Evolutionary conservation across 1,139 yeast genomes (phyloP), one percentile per base, ranked within the genome.

Genomic region (Geotrichum citri-aurantii): DNA sequence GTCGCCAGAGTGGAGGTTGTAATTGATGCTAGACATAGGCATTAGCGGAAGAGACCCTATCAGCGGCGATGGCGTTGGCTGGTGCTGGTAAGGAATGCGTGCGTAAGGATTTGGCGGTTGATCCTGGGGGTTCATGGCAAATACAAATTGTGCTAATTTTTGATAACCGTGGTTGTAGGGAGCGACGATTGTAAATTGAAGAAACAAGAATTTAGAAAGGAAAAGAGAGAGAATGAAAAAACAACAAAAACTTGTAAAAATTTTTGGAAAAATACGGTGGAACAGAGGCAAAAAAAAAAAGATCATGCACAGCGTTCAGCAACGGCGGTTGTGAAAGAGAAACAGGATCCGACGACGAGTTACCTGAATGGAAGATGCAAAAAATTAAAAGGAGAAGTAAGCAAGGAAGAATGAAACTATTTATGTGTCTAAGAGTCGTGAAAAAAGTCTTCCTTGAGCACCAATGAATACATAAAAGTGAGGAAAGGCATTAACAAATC

Each of bases 1-100:
- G 23, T 59, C 58, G n/a, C 59, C 57, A 23, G 48, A 46, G 42
- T 57, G 55, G 27, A 51, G 47, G 12, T 23, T 27, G 23, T 47
- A 37, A 46, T 52, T 56, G 50, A 29, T 52, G 42, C 31, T 10
- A 21, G 17, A 17, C 27, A 27, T 42, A 14, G 44, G 44, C 44
- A 37, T 37, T 4, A 37, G 44, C 5, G 44, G 44, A 2, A 37
- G 44, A 5, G 44, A 8, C n/a, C 19, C 44, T 37, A 17, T 6
- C 7, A 26, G 29, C 29, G 29, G 29, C 7, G 29, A 7, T 26
- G 37, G 37, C n/a, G 8, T 31, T 17, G 44, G 44, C 44, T 6
- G 44, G 12, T n/a, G 44, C 44, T 37, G 44, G 17, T 37, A 37
- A 2, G 44, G 44, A 8, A 37, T 3, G 17, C 14, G 14, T 37